phyloP scores from a whole-genome alignment of 2,329 filamentous ascomycete genomes.

The Fusarium foetens region DNA sequence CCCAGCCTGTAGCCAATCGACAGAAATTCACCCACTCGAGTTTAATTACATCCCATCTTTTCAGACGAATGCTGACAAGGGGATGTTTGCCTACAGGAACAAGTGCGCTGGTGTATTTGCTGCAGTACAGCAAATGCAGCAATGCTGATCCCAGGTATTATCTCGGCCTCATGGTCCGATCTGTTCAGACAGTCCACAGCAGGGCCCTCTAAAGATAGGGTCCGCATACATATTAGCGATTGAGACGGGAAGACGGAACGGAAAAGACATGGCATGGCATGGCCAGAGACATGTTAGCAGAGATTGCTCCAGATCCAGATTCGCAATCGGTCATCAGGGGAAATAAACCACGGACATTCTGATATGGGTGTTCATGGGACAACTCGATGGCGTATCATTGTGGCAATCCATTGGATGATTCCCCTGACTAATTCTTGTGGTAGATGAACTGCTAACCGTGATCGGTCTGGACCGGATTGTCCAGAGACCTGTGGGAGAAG shows the following conservation, averaged over 20 bases:
- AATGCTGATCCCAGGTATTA: slow-evolving; percentile 3
- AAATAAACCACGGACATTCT: slow-evolving; percentile 8
- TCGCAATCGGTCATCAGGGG: slow-evolving; percentile 8
- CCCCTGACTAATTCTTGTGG: slow-evolving; percentile 19
- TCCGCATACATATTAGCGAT: not conserved
- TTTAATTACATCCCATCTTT: slow-evolving; percentile 41
- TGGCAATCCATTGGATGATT: slow-evolving; percentile 5
- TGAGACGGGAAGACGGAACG: slow-evolving; percentile 16
- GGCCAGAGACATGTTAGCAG: slow-evolving; percentile 11
- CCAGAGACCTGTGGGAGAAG: not conserved
- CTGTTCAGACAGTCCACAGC: slow-evolving; percentile 4
- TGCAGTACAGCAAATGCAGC: not conserved
- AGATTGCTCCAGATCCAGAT: slow-evolving; percentile 15
- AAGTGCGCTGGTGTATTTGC: not conserved
- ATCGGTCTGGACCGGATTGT: slow-evolving; percentile 22
- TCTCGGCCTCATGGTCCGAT: slow-evolving; percentile 30
- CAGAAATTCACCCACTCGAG: slow-evolving; percentile 27
- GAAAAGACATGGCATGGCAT: slow-evolving; percentile 18
- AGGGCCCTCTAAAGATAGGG: not conserved
- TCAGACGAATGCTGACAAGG: slow-evolving; percentile 19
- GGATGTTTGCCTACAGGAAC: slow-evolving; percentile 1
- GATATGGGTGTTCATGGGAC: not conserved
- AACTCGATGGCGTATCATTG: slow-evolving; percentile 4
- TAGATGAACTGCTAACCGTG: slow-evolving; percentile 32
- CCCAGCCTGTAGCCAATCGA: slow-evolving; percentile 36